Base-by-base conservation (phyloP, 2,329 filamentous ascomycete species). In the Cercospora citrullina region DNA sequence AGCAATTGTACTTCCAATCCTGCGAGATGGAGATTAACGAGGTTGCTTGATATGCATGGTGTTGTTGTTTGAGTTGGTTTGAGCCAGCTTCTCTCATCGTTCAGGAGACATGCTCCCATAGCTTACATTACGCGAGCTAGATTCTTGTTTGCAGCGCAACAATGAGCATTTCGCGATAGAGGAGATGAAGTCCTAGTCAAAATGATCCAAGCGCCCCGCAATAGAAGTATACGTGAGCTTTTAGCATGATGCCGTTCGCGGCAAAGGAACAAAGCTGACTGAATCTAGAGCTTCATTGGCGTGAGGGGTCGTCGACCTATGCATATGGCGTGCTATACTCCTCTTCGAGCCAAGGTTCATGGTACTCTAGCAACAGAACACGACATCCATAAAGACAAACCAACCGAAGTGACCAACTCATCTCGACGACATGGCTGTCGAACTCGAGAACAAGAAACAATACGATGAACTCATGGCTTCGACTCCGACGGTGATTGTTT, bases 371-470 rank as follows among this genome's bases (percentile, higher is more conserved):
- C 42, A 48, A 21, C 42, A 48, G 16, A 48, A 33, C 31, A 33
- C 9, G 10, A 33, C 16, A 9, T 7, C 42, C 42, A 48, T 5
- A 48, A 7, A n/a, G n/a, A 18, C 42, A 48, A 3, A 48, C 5
- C 16, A 18, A 18, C 21, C n/a, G 6, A 48, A 48, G 16, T 3
- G 18, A 21, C 6, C 16, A 18, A 2, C 16, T 48, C 42, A 48
- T 10, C 9, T 33, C 31, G 9, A 33, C 31, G 31, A 48, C 30
- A 62, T 62, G 60, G 60, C 60, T 12, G 2, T 33, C 26, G 26
- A 63, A 51, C 42, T 63, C 7, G 42, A 63, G 26, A 63, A 53
- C 59, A 63, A 63, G 60, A 63, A 63, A 36, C 60, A 53, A 51
- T 63, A 63, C 26, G 60, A 63, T 28, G 60, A 63, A 3, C 60